Base-by-base conservation (phyloP, 352 stramenopile species). In the Phytophthora crassamura region DNA sequence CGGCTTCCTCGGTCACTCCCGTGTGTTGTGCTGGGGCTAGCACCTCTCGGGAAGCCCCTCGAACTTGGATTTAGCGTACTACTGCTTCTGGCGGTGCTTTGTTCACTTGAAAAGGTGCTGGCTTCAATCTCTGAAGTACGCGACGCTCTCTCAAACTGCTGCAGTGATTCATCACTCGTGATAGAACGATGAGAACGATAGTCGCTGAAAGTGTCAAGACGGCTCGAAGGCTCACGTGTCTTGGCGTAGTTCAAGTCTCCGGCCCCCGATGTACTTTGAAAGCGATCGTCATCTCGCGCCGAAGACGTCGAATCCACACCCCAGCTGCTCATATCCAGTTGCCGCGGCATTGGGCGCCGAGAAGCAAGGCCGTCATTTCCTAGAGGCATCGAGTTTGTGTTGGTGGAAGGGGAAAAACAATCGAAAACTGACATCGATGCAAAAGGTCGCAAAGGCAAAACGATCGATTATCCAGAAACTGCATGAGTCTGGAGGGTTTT, bases 251-350 rank as follows among this genome's bases (percentile, higher is more conserved):
- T 57, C 14, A 59, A 55, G 25, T 59, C 30, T 18, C 34, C n/a
- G 14, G 28, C 11, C 1, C 20, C 35, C 14, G 32, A 30, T 39
- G 20, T 41, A 18, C 9, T 59, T 52, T 40, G 16, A 40, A 33
- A 25, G 11, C 20, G 35, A 12, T 43, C 32, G n/a, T 4, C 15
- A 9, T 53, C 38, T 49, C 42, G 2, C 7, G 10, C 30, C 36
- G 39, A 57, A 28, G 66, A 38, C n/a, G 69, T 45, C 3, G 41
- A 34, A 30, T 77, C 71, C 28, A 56, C 34, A 12, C 53, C 67
- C 75, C 75, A 88, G 43, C 70, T 57, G 28, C 61, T 71, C 41
- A 84, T 69, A 41, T 90, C 72, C 11, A 90, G 67, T 54, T 86
- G 78, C 18, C 81, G 72, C 10, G 81, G 81, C 35, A 80, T 46